phyloP scores from a whole-genome alignment of 1,284 basidiomycete genomes.

The Veloboletus limbatus region DNA sequence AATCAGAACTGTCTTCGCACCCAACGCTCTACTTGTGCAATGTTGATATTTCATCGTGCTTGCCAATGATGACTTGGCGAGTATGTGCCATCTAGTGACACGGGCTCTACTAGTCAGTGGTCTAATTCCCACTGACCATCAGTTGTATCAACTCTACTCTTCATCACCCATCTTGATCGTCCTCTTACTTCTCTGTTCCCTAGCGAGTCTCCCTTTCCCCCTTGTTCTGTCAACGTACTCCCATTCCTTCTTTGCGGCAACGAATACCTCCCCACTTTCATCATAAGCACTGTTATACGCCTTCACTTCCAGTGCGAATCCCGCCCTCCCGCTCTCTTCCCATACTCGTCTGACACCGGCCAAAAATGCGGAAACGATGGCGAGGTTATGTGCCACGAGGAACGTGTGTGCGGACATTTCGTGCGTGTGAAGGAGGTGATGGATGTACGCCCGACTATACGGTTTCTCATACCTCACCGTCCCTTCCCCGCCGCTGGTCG shows the following conservation, averaged over 20 bases:
- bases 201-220: slow-evolving; percentile 29
- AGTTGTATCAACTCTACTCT: no score
- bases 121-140: neutral
- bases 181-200: slow-evolving; percentile 16
- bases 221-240: slow-evolving; percentile 49
- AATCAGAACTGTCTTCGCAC: slow-evolving; percentile 12
- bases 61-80: neutral
- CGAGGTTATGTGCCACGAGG: slow-evolving; percentile 70
- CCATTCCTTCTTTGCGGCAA: slow-evolving; percentile 56
- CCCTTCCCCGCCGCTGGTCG: neutral
- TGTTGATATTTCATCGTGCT: neutral
- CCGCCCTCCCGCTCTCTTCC: slow-evolving; percentile 11
- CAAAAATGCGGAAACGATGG: slow-evolving; percentile 64
- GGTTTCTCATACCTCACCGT: slow-evolving; percentile 25
- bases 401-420: slow-evolving; percentile 81
- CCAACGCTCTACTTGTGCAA: neutral
- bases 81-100: neutral
- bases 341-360: slow-evolving; percentile 50
- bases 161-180: neutral
- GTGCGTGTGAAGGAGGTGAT: slow-evolving; percentile 81
- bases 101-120: neutral
- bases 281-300: slow-evolving; percentile 54
- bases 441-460: slow-evolving; percentile 70
- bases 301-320: slow-evolving; percentile 48
- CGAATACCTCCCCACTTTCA: slow-evolving; percentile 43